Conservation (phyloP, 768 basidiomycete species). For the Lactifluus hygrophoroides region DNA sequence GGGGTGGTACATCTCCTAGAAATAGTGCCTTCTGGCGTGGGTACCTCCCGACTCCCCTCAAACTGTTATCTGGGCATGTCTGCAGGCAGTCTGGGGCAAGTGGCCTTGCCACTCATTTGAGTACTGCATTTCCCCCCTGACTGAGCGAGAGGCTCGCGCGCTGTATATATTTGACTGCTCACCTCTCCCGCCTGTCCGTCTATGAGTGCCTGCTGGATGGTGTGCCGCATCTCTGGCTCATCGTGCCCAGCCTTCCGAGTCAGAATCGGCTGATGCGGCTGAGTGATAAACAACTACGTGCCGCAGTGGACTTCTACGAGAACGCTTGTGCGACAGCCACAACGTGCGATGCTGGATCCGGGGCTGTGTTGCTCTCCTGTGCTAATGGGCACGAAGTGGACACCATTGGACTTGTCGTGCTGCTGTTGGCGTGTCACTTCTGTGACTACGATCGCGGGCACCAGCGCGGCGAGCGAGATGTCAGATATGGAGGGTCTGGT, state of each 20-base stretch:
- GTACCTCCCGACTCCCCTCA: not conserved
- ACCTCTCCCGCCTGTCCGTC: constrained; percentile 1
- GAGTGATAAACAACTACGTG: not conserved
- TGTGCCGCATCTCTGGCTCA: constrained; percentile 4
- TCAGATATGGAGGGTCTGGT: not conserved
- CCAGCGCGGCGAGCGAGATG: not conserved
- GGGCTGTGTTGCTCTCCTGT: not conserved
- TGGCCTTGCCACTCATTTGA: constrained; percentile 4
- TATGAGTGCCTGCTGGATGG: not conserved
- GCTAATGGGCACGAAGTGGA: constrained; percentile 4
- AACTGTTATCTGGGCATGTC: not conserved
- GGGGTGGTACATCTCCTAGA: not conserved
- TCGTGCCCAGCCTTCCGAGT: not conserved
- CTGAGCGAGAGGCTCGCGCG: not conserved
- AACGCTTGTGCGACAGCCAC: not conserved
- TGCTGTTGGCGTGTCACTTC: not conserved
- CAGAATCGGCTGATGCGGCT: not conserved
- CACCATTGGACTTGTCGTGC: not conserved
- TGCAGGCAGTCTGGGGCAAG: constrained; percentile 3
- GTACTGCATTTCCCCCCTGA: constrained; percentile 6
- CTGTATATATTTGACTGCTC: not conserved
- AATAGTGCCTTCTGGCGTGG: not conserved
- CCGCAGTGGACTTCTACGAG: not conserved
- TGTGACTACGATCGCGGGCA: too few species aligned
- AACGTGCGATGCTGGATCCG: not conserved